Conservation (phyloP, 139 green algal species). For the Astrephomene gubernaculifera region DNA sequence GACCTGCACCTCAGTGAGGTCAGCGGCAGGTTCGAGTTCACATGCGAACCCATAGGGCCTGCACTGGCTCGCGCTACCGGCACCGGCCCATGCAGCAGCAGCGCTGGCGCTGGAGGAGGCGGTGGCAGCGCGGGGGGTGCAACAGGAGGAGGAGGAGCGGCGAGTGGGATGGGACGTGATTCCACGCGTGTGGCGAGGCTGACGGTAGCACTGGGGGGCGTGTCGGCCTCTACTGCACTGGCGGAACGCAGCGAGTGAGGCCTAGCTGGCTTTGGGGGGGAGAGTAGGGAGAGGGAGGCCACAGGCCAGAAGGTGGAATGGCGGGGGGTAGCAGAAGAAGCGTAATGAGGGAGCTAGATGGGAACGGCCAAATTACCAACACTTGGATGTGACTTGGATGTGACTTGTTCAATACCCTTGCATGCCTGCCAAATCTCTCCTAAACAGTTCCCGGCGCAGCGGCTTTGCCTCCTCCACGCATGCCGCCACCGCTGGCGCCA, state of each 20-base stretch:
- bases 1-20: slow-evolving; percentile 81
- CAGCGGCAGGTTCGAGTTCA: slow-evolving; percentile 60
- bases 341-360: too few relatives aligned
- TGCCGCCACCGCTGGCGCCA: too few relatives aligned
- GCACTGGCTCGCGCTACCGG: neutral
- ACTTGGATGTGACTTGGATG: too few relatives aligned
- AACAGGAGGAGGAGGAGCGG: too few relatives aligned
- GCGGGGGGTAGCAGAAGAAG: too few relatives aligned
- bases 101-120: neutral
- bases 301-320: neutral
- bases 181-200: slow-evolving; percentile 6
- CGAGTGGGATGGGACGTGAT: neutral
- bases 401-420: too few relatives aligned
- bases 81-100: neutral
- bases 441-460: too few relatives aligned
- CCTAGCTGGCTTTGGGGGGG: neutral
- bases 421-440: too few relatives aligned
- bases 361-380: too few relatives aligned
- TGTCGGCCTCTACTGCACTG: slow-evolving; percentile 35
- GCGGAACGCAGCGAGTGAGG: slow-evolving; percentile 45
- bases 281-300: neutral
- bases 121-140: neutral
- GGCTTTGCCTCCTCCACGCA: too few relatives aligned
- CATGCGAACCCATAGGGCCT: neutral
- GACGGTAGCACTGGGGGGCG: slow-evolving; percentile 31